phyloP scores from a whole-genome alignment of 495 filamentous ascomycete species.

The Penicillium argentinense region DNA sequence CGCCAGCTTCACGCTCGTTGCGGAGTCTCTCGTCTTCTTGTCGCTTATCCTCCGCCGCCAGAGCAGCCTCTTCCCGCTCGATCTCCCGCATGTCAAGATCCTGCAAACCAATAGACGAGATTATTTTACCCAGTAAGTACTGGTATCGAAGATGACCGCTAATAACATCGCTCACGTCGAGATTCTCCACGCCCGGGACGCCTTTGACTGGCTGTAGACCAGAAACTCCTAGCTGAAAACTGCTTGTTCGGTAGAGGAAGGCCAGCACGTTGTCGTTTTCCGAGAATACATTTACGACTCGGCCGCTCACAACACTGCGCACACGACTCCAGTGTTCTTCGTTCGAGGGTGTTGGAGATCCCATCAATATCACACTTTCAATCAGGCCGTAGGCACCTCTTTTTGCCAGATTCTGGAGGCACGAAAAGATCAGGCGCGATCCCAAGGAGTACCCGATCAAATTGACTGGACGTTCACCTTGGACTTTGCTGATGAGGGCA shows the following conservation, averaged over 20 bases:
- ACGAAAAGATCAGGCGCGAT: conserved; percentile 82
- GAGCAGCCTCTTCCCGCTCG: conserved; percentile 56
- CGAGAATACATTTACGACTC: conserved; percentile 75
- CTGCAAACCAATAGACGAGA: conserved; percentile 67
- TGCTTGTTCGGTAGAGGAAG: conserved; percentile 75
- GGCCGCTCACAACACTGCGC: conserved; percentile 68
- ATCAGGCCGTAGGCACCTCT: conserved; percentile 81
- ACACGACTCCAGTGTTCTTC: conserved; percentile 65
- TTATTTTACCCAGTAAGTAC: conserved; percentile 65
- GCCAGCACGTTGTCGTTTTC: conserved; percentile 75
- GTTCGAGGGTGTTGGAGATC: conserved; percentile 72
- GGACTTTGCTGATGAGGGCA: conserved; percentile 80
- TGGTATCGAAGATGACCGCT: conserved; percentile 73
- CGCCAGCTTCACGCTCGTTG: conserved; percentile 46
- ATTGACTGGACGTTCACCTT: conserved; percentile 86
- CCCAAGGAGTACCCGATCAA: conserved; percentile 91
- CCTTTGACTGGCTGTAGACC: conserved; percentile 66
- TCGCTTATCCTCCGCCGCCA: conserved; percentile 56
- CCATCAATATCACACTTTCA: conserved; percentile 82
- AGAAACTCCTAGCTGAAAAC: conserved; percentile 73
- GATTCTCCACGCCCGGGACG: conserved; percentile 70
- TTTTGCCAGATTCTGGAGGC: conserved; percentile 72
- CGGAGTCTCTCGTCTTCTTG: conserved; percentile 47
- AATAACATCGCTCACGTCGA: conserved; percentile 71
- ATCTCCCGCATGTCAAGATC: conserved; percentile 58